Percentiles rank a stretch among this genome's conserved stretches.
Conservation (phyloP, 495 filamentous ascomycete species). For the Chaetomium tenue region DNA sequence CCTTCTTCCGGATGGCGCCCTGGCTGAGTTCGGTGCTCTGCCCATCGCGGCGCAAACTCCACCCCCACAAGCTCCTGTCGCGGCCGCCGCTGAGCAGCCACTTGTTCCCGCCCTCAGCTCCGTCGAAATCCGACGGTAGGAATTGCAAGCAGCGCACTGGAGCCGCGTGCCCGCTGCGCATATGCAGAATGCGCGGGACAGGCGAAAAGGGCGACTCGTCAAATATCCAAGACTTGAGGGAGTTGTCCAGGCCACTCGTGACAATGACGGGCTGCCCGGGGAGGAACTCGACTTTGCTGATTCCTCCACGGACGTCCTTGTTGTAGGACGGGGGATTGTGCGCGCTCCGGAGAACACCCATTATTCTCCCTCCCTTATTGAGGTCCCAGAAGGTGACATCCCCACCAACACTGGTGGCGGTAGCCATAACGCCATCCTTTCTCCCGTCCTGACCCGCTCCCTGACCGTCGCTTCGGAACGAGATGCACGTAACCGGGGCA, state of each 20-base stretch:
- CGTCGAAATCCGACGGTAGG: constrained; percentile 80
- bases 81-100: constrained; percentile 88
- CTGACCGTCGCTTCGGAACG: constrained; percentile 86
- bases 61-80: constrained; percentile 90
- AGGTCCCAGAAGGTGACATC: constrained; percentile 97
- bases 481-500: constrained; percentile 70
- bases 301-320: constrained; percentile 50
- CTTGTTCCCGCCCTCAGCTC: constrained; percentile 82
- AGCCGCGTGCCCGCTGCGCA: constrained; percentile 81
- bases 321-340: constrained; percentile 67
- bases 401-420: constrained; percentile 64
- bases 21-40: constrained; percentile 94
- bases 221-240: constrained; percentile 92
- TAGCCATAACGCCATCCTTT: constrained; percentile 81
- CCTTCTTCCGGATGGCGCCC: constrained; percentile 75
- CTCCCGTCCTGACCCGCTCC: constrained; percentile 87
- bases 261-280: constrained; percentile 87
- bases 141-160: constrained; percentile 78
- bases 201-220: constrained; percentile 83
- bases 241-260: constrained; percentile 88
- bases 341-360: constrained; percentile 77
- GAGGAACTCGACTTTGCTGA: constrained; percentile 84
- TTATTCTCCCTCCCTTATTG: constrained; percentile 77
- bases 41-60: constrained; percentile 90
- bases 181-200: constrained; percentile 78